Conservation (phyloP, 371 early-diverging fungal genomes). For the Mucor velutinosus region DNA sequence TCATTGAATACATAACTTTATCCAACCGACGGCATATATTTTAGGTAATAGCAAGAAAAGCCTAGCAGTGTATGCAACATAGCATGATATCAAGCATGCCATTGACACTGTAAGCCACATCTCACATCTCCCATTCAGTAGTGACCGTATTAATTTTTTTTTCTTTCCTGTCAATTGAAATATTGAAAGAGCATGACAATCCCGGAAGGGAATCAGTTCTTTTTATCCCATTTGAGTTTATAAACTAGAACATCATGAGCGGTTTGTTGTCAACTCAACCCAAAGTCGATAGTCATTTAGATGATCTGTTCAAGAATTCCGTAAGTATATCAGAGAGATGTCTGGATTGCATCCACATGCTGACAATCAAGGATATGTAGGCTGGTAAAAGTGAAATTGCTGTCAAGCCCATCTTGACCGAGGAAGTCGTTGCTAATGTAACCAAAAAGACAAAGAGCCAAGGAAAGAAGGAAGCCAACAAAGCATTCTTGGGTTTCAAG, state of each 20-base stretch:
- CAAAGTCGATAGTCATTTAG: conserved; percentile 25
- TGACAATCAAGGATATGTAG: conserved; percentile 1
- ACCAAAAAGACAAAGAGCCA: conserved; percentile 30
- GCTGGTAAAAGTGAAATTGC: conserved; percentile 36
- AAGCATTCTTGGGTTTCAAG: conserved; percentile 39
- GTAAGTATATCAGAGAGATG: conserved; percentile 5
- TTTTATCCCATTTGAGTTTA: too few species aligned
- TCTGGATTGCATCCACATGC: not conserved
- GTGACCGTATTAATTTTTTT: too few species aligned
- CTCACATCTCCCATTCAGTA: too few species aligned
- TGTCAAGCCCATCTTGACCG: conserved; percentile 16
- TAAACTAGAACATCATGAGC: conserved; percentile 14
- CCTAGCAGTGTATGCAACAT: too few species aligned
- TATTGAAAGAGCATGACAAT: too few species aligned
- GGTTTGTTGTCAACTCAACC: conserved; percentile 14
- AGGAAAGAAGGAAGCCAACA: conserved; percentile 28
- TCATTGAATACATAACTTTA: too few species aligned
- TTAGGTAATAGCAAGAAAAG: too few species aligned
- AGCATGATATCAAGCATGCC: too few species aligned
- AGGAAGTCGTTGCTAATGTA: conserved; percentile 11
- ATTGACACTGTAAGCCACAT: too few species aligned
- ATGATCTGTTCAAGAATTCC: conserved; percentile 25
- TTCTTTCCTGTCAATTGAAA: too few species aligned
- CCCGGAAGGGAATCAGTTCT: too few species aligned
- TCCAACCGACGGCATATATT: too few species aligned